These are phyloP conservation scores for Sphagnum magellanicum DNA, from an alignment of 228 moss, liverwort and hornwort genomes.

Conservation along the genomic window DNA sequence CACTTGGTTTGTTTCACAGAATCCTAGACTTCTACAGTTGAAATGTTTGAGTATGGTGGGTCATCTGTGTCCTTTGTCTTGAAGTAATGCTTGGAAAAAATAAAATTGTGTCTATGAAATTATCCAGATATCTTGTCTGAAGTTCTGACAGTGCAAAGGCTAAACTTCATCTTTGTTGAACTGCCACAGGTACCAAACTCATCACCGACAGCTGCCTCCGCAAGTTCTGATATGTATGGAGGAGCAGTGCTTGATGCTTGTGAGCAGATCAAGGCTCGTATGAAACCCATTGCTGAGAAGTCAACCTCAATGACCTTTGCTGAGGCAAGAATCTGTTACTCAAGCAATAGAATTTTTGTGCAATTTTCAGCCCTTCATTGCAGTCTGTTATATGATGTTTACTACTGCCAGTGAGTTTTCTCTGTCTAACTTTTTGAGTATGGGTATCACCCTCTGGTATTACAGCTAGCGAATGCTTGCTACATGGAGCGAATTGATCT, in stretches of 20 bases:
- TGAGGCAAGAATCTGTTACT: slow-evolving; percentile 32
- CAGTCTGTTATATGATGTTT: too few species aligned
- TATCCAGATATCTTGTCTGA: too few species aligned
- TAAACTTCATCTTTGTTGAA: background rate
- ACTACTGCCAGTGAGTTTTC: too few species aligned
- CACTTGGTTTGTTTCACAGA: background rate
- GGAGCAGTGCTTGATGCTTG: slow-evolving; percentile 91
- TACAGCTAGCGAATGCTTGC: slow-evolving; percentile 67
- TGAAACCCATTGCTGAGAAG: slow-evolving; percentile 40
- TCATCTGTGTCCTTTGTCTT: background rate
- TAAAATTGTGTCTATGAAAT: too few species aligned
- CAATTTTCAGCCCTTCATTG: too few species aligned
- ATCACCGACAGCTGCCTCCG: slow-evolving; percentile 94
- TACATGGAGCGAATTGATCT: slow-evolving; percentile 77
- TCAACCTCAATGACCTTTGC: slow-evolving; percentile 60
- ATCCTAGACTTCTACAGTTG: background rate
- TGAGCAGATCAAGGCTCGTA: slow-evolving; percentile 73
- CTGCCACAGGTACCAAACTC: slow-evolving; percentile 71
- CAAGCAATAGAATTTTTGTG: background rate
- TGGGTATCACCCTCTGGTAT: background rate
- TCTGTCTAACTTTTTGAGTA: background rate
- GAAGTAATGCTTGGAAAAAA: background rate
- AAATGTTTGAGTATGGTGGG: background rate
- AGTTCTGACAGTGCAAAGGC: too few species aligned
- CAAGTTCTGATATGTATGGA: slow-evolving; percentile 98